Evolutionary conservation across 441 rosid genomes (phyloP), one percentile per base, ranked within the genome.

Genomic region (Gossypium davidsonii): DNA sequence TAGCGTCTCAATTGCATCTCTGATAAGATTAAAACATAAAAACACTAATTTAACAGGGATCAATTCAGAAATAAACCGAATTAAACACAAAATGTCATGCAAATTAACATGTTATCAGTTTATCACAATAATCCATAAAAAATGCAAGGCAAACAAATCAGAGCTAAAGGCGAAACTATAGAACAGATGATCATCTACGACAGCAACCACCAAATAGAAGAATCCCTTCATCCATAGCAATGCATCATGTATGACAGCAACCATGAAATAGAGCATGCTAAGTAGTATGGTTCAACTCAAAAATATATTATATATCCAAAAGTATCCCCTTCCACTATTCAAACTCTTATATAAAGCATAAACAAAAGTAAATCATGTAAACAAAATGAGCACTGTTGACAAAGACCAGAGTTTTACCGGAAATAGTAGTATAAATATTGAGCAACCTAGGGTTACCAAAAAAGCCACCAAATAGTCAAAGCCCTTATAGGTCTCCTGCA

Each of bases 401-500:
- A 72, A 64, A 52, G 56, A 64, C 23, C 63, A 63, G 14, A 23
- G 67, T 55, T 72, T 79, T 84, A 91, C 98, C 86, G 93, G 98
- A 82, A 91, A 91, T 67, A 89, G 82, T 80, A 91, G 82, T 80
- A 91, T 91, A 74, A 93, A 93, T 73, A 93, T 77, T 48, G 92
- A 91, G 80, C 98, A 93, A 2, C 98, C 97, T 37, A 93, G 64
- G 17, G 95, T 91, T 77, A 93, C 97, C 44, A 91, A 65, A 77
- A 93, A 87, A 69, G 98, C 95, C 39, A 90, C 58, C 78, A 85
- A 70, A 85, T 93, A 93, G 84, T 91, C 98, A 57, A 79, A 82
- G 52, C 89, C 95, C 81, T 81, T 87, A 81, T 86, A 93, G 80
- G 67, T 89, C 89, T 91, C 91, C 80, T 91, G 97, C 98, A 93